phyloP scores from a whole-genome alignment of 768 basidiomycete genomes.

The Lentinula guzmanii region DNA sequence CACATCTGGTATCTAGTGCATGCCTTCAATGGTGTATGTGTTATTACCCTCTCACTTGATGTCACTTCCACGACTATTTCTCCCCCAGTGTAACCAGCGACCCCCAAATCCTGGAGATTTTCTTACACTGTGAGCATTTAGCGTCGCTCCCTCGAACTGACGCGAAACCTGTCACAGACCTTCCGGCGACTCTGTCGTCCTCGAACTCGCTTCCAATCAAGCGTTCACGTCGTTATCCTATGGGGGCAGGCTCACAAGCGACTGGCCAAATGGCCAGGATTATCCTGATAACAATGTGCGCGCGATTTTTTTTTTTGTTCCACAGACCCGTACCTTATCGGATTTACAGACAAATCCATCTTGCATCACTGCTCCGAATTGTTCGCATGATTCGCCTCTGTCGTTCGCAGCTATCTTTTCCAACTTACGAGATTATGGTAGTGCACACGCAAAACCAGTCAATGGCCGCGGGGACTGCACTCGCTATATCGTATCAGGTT shows the following conservation, averaged over 20 bases:
- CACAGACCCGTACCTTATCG: not conserved
- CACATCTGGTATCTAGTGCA: conserved; percentile 4
- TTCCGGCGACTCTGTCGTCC: conserved; percentile 39
- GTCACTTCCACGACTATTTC: not conserved
- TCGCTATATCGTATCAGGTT: conserved; percentile 49
- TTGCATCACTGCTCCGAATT: conserved; percentile 44
- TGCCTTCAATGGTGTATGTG: not conserved
- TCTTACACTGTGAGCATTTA: conserved; percentile 2
- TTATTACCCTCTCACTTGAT: not conserved
- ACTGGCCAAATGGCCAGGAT: conserved; percentile 40
- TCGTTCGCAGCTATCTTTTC: not conserved
- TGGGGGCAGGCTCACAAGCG: conserved; percentile 27
- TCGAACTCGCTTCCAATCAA: conserved; percentile 45
- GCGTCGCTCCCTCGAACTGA: too few relatives aligned
- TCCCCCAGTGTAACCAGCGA: conserved; percentile 2
- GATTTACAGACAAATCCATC: conserved; percentile 24
- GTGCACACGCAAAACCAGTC: conserved; percentile 29
- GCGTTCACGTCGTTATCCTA: conserved; percentile 41
- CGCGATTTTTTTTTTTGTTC: not conserved
- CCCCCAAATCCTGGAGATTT: conserved; percentile 7
- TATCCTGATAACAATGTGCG: conserved; percentile 41
- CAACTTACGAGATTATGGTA: not conserved
- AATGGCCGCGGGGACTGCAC: conserved; percentile 48
- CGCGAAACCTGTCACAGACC: conserved; percentile 24
- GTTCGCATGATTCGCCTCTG: conserved; percentile 22